phyloP scores from a whole-genome alignment of 2,329 filamentous ascomycete species.

The Xylariaceae sp. region DNA sequence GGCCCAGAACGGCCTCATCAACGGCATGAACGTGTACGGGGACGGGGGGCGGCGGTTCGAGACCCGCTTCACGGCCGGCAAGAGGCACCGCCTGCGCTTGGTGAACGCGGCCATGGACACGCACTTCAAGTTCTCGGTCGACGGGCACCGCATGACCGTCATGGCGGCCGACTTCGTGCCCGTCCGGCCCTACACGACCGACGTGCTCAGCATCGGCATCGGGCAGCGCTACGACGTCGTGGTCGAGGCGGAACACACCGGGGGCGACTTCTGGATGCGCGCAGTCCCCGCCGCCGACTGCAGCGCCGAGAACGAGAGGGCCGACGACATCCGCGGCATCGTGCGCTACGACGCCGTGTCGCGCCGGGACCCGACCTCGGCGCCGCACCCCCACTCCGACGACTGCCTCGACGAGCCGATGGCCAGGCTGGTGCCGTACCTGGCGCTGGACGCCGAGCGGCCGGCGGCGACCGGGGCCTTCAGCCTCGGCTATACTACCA shows the following conservation, averaged over 20 bases:
- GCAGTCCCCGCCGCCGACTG: constrained; percentile 15
- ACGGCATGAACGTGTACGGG: constrained; percentile 23
- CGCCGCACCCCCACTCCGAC: no score
- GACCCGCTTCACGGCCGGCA: constrained; percentile 23
- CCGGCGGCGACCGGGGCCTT: no score
- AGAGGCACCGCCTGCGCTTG: constrained; percentile 34
- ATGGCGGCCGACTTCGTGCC: constrained; percentile 41
- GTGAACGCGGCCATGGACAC: constrained; percentile 38
- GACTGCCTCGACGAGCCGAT: no score
- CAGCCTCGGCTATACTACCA: no score
- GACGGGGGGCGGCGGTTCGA: constrained; percentile 19
- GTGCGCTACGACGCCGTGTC: constrained; percentile 20
- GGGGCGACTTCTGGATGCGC: constrained; percentile 20
- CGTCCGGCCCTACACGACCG: constrained; percentile 39
- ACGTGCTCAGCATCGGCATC: constrained; percentile 36
- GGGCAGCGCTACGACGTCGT: constrained; percentile 21
- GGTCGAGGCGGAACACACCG: constrained; percentile 13
- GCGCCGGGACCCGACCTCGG: no score
- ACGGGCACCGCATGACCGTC: constrained; percentile 39
- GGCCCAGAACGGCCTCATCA: constrained; percentile 27
- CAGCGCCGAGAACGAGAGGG: constrained; percentile 4
- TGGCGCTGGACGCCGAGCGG: no score
- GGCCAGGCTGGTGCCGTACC: no score
- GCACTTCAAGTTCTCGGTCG: constrained; percentile 36
- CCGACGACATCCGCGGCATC: constrained; percentile 17